phyloP scores from a whole-genome alignment of 2,329 filamentous ascomycete genomes.

The Aulographum hederae region DNA sequence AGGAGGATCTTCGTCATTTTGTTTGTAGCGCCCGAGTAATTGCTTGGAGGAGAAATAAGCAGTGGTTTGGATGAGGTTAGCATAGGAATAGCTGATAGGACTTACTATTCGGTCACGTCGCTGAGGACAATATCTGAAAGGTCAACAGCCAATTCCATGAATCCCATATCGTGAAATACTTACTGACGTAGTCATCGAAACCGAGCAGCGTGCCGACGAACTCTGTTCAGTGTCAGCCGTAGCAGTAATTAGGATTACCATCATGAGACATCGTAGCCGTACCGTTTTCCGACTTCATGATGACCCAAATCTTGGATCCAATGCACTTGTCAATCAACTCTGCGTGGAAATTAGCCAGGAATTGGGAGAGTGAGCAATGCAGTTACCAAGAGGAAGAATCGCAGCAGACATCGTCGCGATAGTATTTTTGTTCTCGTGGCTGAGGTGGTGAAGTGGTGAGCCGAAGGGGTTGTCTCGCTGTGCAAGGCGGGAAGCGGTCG shows the following conservation, averaged over 20 bases:
- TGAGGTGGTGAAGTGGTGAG: too few relatives aligned
- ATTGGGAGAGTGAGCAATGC: not conserved
- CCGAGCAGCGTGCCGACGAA: constrained; percentile 88
- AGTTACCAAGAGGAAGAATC: constrained; percentile 17
- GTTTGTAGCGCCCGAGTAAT: constrained; percentile 73
- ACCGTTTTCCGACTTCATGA: constrained; percentile 99
- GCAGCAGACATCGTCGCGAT: constrained; percentile 13
- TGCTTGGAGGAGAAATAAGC: constrained; percentile 33
- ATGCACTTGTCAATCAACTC: constrained; percentile 99
- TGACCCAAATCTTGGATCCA: constrained; percentile 91
- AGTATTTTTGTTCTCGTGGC: too few relatives aligned
- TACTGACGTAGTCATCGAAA: constrained; percentile 99
- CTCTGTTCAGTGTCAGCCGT: constrained; percentile 35
- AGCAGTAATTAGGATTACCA: not conserved
- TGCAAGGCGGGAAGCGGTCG: too few relatives aligned
- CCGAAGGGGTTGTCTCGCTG: too few relatives aligned
- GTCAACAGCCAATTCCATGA: constrained; percentile 5
- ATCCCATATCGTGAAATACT: constrained; percentile 31
- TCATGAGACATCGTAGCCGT: constrained; percentile 9
- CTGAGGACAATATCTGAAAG: constrained; percentile 98
- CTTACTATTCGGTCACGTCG: constrained; percentile 91
- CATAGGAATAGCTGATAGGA: too few relatives aligned
- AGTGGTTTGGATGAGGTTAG: not conserved
- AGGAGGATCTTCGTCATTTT: constrained; percentile 88
- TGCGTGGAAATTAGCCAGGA: too few relatives aligned